Base-by-base conservation (phyloP, 1,284 basidiomycete species). In the Heterobasidion annosum region DNA sequence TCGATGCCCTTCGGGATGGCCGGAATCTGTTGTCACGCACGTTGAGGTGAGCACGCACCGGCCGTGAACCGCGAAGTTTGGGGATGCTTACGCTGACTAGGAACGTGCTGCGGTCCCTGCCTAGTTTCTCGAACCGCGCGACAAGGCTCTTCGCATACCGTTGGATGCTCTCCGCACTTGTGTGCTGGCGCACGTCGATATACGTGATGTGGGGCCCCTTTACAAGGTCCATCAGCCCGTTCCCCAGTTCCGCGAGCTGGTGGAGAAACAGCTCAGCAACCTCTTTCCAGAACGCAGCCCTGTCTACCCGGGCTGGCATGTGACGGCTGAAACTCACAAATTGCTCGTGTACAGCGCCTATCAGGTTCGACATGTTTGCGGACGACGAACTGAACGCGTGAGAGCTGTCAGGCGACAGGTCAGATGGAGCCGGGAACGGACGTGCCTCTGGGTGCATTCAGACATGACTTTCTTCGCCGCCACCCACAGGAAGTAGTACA, bases 161-260 rank as follows among this genome's bases (percentile, higher is more conserved):
- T 3, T 76, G 67, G 62, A 84, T 75, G n/a, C 61, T 63, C 7
- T 53, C 42, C 0, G 63, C 48, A 58, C 75, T 62, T 34, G 64
- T 59, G 52, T 72, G 65, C 19, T 63, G 61, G 46, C 72, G 68
- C 8, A 78, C 72, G 61, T 83, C 78, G 47, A 84, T 64, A 55
- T 77, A 78, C 25, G 79, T 74, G 47, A 78, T 68, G 57, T 83
- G 76, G 1, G 72, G 70, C 0, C 78, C 80, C 2, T 68, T 57
- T 34, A 70, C 68, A 25, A 70, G 64, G 55, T 74, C 73, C 51
- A 74, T 61, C 52, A 79, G 62, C 3, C 69, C 68, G 2, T 65
- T 62, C 25, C 77, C 78, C 19, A 83, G 61, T 60, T 82, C 76
- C 51, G 79, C 71, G 45, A 82, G 61, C 82, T 85, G 25, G 3